Evolutionary conservation across 768 basidiomycete genomes (phyloP), one percentile per base, ranked within the genome.

Genomic region (Leccinum boreale): DNA sequence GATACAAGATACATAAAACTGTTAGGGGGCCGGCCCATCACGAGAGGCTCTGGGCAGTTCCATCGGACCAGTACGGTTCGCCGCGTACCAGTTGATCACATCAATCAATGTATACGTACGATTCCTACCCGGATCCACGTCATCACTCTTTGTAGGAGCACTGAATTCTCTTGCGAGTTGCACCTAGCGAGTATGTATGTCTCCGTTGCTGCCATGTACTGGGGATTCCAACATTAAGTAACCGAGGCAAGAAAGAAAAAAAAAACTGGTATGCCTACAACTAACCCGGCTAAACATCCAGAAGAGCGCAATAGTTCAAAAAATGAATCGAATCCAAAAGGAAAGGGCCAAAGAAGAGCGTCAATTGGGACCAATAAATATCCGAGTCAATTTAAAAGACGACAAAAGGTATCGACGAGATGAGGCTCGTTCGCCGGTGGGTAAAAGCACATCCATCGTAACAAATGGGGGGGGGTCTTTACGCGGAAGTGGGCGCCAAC

Each of bases 371-470:
- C 19, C 11, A 26, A 47, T 47, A 47, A 33, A 50, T 31, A 50
- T 44, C 8, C 24, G 26, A 19, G 19, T 19, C 26, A 29, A 10
- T 28, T 35, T 47, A 50, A 47, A 47, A 23, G 17, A 5, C 15
- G 19, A 31, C 19, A 44, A 58, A 58, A 60, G 71, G 71, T 72
- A 72, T 72, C 60, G 57, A 72, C 71, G 71, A 72, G 70, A 60
- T 62, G 71, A 73, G 72, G 72, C 71, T 74, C 71, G 71, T 72
- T 74, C 52, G 48, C 67, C 69, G 60, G 70, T 62, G 55, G 14
- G 66, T 65, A 55, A 67, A 70, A 72, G 62, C 55, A 57, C 58
- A 59, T 61, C 56, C 68, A 58, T 56, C 24, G 31, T 31, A 53
- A 56, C 56, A 55, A 55, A 44, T 44, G 55, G 63, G 24, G 63